Evolutionary conservation across 495 filamentous ascomycete species (phyloP).

Genomic region (Tuber umbilicatum): DNA sequence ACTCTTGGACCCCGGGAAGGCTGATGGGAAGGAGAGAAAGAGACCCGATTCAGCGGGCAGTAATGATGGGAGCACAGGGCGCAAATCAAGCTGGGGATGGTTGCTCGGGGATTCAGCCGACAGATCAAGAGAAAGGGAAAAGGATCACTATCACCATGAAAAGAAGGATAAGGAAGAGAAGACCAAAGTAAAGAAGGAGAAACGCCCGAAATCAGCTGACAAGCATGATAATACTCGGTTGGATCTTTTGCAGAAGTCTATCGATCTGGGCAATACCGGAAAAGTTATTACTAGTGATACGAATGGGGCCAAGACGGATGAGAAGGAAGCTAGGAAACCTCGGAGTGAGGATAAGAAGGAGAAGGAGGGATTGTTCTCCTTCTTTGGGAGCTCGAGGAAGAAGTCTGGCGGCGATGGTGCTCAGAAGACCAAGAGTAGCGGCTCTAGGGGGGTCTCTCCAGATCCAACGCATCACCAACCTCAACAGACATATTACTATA

Average conservation of each 20-base stretch:
- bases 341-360: slow-evolving; percentile 68
- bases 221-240: slow-evolving; percentile 68
- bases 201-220: slow-evolving; percentile 43
- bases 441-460: slow-evolving; percentile 67
- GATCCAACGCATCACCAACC: slow-evolving; percentile 58
- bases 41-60: slow-evolving; percentile 49
- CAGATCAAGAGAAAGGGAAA: slow-evolving; percentile 55
- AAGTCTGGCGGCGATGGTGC: slow-evolving; percentile 63
- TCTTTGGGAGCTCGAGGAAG: slow-evolving; percentile 81
- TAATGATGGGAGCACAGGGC: slow-evolving; percentile 45
- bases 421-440: slow-evolving; percentile 64
- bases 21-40: slow-evolving; percentile 54
- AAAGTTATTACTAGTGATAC: slow-evolving; percentile 45
- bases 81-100: slow-evolving; percentile 88
- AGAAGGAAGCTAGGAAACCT: slow-evolving; percentile 61
- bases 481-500: slow-evolving; percentile 78
- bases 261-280: slow-evolving; percentile 51
- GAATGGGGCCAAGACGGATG: slow-evolving; percentile 29
- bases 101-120: slow-evolving; percentile 48
- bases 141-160: slow-evolving; percentile 49
- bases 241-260: slow-evolving; percentile 74
- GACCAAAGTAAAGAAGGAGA: slow-evolving; percentile 57
- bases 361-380: slow-evolving; percentile 67
- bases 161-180: slow-evolving; percentile 56
- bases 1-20: slow-evolving; percentile 8